These are phyloP conservation scores for Zygotorulaspora florentina DNA, from an alignment of 805 yeast species.

Conservation along the genomic window DNA sequence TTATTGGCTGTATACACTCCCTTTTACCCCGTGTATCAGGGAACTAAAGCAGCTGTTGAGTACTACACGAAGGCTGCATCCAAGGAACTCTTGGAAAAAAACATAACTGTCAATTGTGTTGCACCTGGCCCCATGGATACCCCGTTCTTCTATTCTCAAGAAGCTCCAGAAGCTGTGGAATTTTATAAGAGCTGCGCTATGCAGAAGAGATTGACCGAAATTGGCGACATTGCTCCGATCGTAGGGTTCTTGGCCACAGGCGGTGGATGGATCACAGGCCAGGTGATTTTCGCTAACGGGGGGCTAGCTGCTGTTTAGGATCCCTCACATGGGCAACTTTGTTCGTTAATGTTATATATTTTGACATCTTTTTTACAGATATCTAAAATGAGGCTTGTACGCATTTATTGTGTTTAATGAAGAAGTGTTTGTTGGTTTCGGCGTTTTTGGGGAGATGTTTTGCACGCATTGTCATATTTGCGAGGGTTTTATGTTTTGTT, in stretches of 20 bases:
- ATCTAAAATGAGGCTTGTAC: too few relatives aligned
- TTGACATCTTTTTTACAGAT: too few relatives aligned
- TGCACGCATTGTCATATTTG: too few relatives aligned
- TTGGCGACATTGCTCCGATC: conserved; percentile 60
- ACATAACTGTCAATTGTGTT: conserved; percentile 50
- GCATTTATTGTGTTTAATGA: too few relatives aligned
- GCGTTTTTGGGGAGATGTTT: too few relatives aligned
- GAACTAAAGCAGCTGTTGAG: conserved; percentile 54
- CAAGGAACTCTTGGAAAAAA: conserved; percentile 45
- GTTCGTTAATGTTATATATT: too few relatives aligned
- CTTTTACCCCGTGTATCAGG: conserved; percentile 51
- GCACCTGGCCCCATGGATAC: conserved; percentile 70
- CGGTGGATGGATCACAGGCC: conserved; percentile 70
- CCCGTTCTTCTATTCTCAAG: conserved; percentile 61
- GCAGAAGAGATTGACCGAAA: conserved; percentile 50
- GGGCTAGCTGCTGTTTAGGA: conserved; percentile 72
- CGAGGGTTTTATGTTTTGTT: too few relatives aligned
- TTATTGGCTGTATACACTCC: conserved; percentile 62
- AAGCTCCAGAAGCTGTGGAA: conserved; percentile 47
- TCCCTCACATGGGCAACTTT: too few relatives aligned
- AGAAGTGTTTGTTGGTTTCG: too few relatives aligned
- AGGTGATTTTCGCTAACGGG: conserved; percentile 59
- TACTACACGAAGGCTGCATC: conserved; percentile 51
- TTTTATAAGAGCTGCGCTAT: conserved; percentile 51
- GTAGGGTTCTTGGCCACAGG: conserved; percentile 56